Percentiles rank a stretch among this genome's conserved stretches.
These are phyloP conservation scores for Exophiala alcalophila DNA, from an alignment of 2,329 filamentous ascomycete species.

Conservation along the genomic window DNA sequence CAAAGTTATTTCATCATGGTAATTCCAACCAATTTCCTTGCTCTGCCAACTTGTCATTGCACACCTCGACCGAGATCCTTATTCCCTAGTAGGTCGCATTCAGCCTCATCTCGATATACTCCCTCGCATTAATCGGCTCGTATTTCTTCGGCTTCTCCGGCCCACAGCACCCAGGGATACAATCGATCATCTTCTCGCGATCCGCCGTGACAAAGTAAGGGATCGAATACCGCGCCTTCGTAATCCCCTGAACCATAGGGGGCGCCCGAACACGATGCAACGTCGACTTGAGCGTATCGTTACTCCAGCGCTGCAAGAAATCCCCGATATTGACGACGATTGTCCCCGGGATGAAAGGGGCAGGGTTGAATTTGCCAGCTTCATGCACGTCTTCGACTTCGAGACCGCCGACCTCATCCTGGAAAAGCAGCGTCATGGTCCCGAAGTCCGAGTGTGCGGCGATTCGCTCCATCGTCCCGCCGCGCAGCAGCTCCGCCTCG, in stretches of 20 bases:
- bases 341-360: slow-evolving; percentile 68
- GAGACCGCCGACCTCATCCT: slow-evolving; percentile 47
- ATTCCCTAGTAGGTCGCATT: slow-evolving; percentile 22
- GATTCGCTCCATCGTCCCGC: slow-evolving; percentile 26
- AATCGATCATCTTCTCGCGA: slow-evolving; percentile 37
- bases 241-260: slow-evolving; percentile 26
- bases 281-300: slow-evolving; percentile 51
- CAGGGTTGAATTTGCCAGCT: slow-evolving; percentile 74
- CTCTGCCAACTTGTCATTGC: too few species aligned
- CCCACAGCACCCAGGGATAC: slow-evolving; percentile 48
- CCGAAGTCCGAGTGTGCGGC: slow-evolving; percentile 44
- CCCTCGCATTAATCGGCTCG: slow-evolving; percentile 44
- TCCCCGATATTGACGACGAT: slow-evolving; percentile 55
- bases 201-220: slow-evolving; percentile 36
- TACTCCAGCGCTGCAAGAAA: slow-evolving; percentile 52
- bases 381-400: slow-evolving; percentile 63
- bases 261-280: slow-evolving; percentile 47
- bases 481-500: slow-evolving; percentile 37
- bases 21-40: too few species aligned
- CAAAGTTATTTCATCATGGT: too few species aligned
- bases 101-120: slow-evolving; percentile 38
- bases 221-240: slow-evolving; percentile 34
- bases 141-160: slow-evolving; percentile 49
- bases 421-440: slow-evolving; percentile 49
- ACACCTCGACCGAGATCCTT: too few species aligned